These are phyloP conservation scores for Mortierella sp. DNA, from an alignment of 371 early-diverging fungal species.

Conservation along the genomic window DNA sequence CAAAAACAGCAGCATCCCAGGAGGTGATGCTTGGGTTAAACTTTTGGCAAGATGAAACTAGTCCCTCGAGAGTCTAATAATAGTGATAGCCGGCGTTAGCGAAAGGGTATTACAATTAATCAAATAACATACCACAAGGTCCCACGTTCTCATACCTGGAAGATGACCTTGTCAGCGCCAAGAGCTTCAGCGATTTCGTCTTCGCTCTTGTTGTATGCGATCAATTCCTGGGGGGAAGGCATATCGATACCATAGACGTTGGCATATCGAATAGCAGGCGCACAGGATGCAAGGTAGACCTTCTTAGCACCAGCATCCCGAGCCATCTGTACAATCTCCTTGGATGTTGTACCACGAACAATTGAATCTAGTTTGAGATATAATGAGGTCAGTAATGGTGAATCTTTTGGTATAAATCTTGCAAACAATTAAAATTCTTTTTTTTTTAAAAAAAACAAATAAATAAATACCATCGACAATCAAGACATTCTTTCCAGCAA, in stretches of 20 bases:
- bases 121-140: neutral
- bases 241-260: slow-evolving; percentile 99
- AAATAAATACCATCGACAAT: slow-evolving; percentile 88
- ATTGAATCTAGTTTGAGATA: slow-evolving; percentile 79
- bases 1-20: slow-evolving; percentile 97
- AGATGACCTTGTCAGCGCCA: slow-evolving; percentile 95
- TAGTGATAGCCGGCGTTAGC: neutral
- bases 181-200: slow-evolving; percentile 88
- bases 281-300: slow-evolving; percentile 98
- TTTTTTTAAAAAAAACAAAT: no score
- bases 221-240: slow-evolving; percentile 93
- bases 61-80: slow-evolving; percentile 74
- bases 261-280: slow-evolving; percentile 93
- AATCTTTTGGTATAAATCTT: neutral
- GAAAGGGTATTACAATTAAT: neutral
- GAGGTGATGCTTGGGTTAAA: slow-evolving; percentile 83
- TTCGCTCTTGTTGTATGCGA: slow-evolving; percentile 85
- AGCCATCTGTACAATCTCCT: slow-evolving; percentile 98
- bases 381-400: neutral
- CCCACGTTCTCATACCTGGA: slow-evolving; percentile 67
- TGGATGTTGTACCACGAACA: slow-evolving; percentile 97
- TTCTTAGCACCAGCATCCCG: slow-evolving; percentile 97
- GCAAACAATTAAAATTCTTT: neutral
- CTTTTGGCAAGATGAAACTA: slow-evolving; percentile 82
- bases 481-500: slow-evolving; percentile 93